Base-by-base conservation (phyloP, 305 asterid species). In the Rubia tinctorum region DNA sequence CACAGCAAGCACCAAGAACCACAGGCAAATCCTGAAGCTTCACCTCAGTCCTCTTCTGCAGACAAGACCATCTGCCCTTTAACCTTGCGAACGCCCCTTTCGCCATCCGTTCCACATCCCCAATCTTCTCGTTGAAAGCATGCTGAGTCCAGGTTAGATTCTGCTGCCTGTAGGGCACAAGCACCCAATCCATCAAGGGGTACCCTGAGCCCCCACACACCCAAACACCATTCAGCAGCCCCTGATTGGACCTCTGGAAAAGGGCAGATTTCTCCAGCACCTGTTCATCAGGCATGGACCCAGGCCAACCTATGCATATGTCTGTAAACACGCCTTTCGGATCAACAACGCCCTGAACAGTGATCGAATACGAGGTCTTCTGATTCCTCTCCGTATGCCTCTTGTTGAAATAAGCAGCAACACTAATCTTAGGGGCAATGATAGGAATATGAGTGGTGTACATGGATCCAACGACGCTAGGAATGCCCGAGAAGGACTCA, bases 251-350 rank as follows among this genome's bases (percentile, higher is more conserved):
- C 80, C 97, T 74, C 63, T 89, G 96, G 4, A 64, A 84, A 9
- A 92, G 90, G 0, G 98, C 93, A 5, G 99, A 95, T 71, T 92
- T 92, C 59, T 95, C 98, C 62, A 95, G 72, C 4, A 95, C 97
- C 74, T 92, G 97, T 75, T 92, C 99, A 60, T 95, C 97, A 3
- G 96, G 80, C 99, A 95, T 92, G 27, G 96, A 92, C 10, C 99
- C 99, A 0, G 99, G 98, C 75, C 93, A 90, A 1, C 99, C 99
- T 12, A 92, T 92, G 88, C 97, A 92, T 23, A 95, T 89, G 51
- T 92, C 99, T 0, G 91, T 78, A 14, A 95, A 90, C 27, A 90
- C 96, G 4, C 99, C 97, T 10, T 85, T 80, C 0, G 84, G 96
- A 78, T 90, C 96, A 49, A 92, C 98, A 18, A 95, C 98, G 0